phyloP scores from a whole-genome alignment of 2,329 filamentous ascomycete species.

The Hymenoscyphus salicellus region DNA sequence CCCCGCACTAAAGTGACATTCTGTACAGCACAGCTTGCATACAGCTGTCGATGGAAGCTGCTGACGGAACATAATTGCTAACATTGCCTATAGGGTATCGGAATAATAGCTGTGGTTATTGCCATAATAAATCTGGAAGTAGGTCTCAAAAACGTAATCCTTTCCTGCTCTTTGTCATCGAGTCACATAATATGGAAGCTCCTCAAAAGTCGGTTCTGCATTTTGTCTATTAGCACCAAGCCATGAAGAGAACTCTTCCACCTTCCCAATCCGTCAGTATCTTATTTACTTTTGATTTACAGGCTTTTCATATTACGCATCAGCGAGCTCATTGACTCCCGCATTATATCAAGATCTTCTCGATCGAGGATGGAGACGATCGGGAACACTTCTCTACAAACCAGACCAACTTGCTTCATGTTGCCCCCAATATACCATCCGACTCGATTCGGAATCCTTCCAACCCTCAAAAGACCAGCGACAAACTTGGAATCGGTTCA shows the following conservation, averaged over 20 bases:
- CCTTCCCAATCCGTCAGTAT: neutral
- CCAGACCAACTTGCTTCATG: conserved; percentile 77
- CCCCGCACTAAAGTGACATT: conserved; percentile 13
- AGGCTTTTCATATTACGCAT: conserved; percentile 74
- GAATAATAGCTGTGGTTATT: conserved; percentile 34
- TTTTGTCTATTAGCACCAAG: neutral
- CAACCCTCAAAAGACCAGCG: conserved; percentile 69
- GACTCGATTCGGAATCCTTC: conserved; percentile 64
- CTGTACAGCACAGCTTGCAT: conserved; percentile 6
- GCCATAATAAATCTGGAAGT: conserved; percentile 33
- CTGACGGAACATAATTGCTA: conserved; percentile 17
- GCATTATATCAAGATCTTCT: conserved; percentile 69
- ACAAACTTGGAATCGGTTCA: conserved; percentile 74
- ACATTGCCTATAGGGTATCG: conserved; percentile 30
- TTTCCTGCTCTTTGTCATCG: conserved; percentile 16
- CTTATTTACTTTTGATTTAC: conserved; percentile 24
- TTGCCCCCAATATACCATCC: conserved; percentile 87
- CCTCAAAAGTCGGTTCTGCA: neutral
- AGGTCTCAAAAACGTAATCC: conserved; percentile 29
- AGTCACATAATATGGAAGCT: neutral
- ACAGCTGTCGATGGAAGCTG: conserved; percentile 10
- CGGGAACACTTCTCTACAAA: conserved; percentile 68
- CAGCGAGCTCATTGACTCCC: conserved; percentile 58
- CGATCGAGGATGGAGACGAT: conserved; percentile 75
- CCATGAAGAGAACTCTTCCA: neutral